These are phyloP conservation scores for Arxiozyma heterogenica DNA, from an alignment of 1,139 yeast genomes.

Conservation along the genomic window DNA sequence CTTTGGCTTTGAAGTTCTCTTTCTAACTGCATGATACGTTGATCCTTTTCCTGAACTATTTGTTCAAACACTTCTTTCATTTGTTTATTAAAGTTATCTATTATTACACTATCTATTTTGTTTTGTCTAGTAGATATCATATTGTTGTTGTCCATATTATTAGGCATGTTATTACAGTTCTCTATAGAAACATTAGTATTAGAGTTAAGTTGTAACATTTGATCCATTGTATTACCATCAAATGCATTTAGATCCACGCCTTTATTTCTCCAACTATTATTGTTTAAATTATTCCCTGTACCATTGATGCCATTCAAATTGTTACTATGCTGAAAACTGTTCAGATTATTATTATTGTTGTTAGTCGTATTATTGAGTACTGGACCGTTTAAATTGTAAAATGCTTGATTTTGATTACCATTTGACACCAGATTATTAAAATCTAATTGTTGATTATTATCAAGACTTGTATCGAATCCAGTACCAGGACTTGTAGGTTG, in stretches of 20 bases:
- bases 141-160: background rate
- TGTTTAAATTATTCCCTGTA: background rate
- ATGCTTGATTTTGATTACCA: background rate
- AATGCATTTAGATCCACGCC: slow-evolving; percentile 19
- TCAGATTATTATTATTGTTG: background rate
- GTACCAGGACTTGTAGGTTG: slow-evolving; percentile 28
- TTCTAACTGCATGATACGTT: slow-evolving; percentile 24
- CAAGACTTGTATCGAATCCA: slow-evolving; percentile 5
- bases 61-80: slow-evolving; percentile 22
- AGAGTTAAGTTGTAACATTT: slow-evolving; percentile 23
- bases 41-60: slow-evolving; percentile 25
- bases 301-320: background rate
- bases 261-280: background rate
- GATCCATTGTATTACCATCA: slow-evolving; percentile 27
- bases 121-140: background rate
- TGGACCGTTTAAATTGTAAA: background rate
- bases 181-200: slow-evolving; percentile 2
- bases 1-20: slow-evolving; percentile 27
- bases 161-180: slow-evolving; percentile 1
- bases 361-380: slow-evolving; percentile 2
- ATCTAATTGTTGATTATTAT: slow-evolving; percentile 7
- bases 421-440: slow-evolving; percentile 1
- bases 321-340: background rate
- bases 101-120: background rate
- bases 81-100: slow-evolving; percentile 13